phyloP scores from a whole-genome alignment of 345 rosid genomes.

The Salix viminalis region DNA sequence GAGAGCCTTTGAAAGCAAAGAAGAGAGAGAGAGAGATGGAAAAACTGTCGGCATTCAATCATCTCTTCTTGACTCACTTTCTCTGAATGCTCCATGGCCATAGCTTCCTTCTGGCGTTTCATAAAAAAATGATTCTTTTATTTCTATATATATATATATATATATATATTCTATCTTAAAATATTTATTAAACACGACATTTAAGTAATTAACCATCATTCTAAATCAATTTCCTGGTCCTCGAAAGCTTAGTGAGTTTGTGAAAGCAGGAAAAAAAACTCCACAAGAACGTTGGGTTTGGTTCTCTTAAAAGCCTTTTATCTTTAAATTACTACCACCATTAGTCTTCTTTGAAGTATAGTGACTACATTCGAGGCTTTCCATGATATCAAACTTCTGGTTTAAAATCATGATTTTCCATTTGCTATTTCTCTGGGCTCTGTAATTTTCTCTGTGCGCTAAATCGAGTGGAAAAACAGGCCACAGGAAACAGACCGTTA shows the following conservation, averaged over 20 bases:
- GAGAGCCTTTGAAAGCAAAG: background rate
- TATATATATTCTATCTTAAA: too few relatives aligned
- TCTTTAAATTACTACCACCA: background rate
- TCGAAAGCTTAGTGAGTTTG: background rate
- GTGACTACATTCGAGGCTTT: background rate
- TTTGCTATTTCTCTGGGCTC: too few relatives aligned
- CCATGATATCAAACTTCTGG: background rate
- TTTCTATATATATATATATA: too few relatives aligned
- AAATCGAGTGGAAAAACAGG: too few relatives aligned
- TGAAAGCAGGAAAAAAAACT: background rate
- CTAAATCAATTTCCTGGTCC: background rate
- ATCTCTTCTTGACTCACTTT: slow-evolving; percentile 30
- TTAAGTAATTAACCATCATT: too few relatives aligned
- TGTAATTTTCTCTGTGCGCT: too few relatives aligned
- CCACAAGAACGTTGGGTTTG: background rate
- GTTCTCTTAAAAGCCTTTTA: background rate
- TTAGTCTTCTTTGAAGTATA: background rate
- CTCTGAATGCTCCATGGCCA: slow-evolving; percentile 3
- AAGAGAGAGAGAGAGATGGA: slow-evolving; percentile 21
- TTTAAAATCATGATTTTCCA: background rate
- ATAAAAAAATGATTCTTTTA: too few relatives aligned
- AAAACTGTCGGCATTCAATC: slow-evolving; percentile 18
- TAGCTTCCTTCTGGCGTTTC: too few relatives aligned
- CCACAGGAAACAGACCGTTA: background rate
- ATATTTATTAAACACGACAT: too few relatives aligned